phyloP scores from a whole-genome alignment of 345 rosid species.

The Barbarea vulgaris region DNA sequence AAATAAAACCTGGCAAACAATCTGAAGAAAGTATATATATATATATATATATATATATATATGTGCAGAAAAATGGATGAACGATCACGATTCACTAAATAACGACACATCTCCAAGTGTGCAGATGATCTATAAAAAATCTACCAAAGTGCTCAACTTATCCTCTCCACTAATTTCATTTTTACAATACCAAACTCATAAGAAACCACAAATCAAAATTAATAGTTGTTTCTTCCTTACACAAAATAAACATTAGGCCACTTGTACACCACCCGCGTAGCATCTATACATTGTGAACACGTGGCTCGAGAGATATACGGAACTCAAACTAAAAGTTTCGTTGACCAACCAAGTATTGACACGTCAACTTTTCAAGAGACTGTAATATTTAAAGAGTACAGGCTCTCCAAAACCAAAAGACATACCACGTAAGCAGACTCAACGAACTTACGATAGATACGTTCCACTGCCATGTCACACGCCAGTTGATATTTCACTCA shows the following conservation, averaged over 20 bases:
- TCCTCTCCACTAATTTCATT: conserved; percentile 29
- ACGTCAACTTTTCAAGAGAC: conserved; percentile 33
- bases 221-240: neutral
- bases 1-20: neutral
- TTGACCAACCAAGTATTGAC: conserved; percentile 17
- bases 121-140: conserved; percentile 29
- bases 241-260: conserved; percentile 10
- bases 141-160: conserved; percentile 35
- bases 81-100: conserved; percentile 17
- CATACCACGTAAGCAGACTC: conserved; percentile 24
- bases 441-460: conserved; percentile 40
- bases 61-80: neutral
- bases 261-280: conserved; percentile 13
- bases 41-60: too few species aligned
- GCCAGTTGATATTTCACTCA: conserved; percentile 29
- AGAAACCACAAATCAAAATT: conserved; percentile 27
- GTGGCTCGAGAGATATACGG: conserved; percentile 36
- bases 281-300: conserved; percentile 24
- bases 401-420: conserved; percentile 18
- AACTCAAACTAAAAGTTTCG: conserved; percentile 16
- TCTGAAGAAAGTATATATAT: neutral
- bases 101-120: conserved; percentile 32
- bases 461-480: conserved; percentile 36
- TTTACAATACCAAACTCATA: conserved; percentile 34
- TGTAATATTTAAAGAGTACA: conserved; percentile 30